Evolutionary conservation across 1,284 basidiomycete genomes (phyloP), one percentile per base, ranked within the genome.

Genomic region (Cutaneotrichosporon cyanovorans): DNA sequence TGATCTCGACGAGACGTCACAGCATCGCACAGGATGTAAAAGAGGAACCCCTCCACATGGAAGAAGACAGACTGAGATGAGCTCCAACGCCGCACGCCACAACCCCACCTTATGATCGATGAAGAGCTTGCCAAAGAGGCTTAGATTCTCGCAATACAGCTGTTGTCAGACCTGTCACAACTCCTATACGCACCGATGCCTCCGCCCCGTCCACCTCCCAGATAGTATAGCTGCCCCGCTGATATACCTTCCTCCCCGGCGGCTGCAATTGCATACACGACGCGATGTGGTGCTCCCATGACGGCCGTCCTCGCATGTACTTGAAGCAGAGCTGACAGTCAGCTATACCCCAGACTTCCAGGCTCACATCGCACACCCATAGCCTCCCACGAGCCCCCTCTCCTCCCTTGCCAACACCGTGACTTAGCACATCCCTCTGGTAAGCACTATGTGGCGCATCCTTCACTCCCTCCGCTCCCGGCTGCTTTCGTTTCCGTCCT

Each of bases 61-160:
- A 93, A 98, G 74, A 90, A 97, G 28, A 97, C 76, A 2, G 92
- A 95, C 76, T 72, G 45, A 20, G 32, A 32, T 47, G 12, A 48
- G 57, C 35, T 20, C 22, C n/a, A n/a, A 30, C 9, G 3, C 6
- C 23, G 5, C 14, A 2, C 35, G 20, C 14, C 12, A 23, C 9
- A 20, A 34, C 48, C 66, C 16, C 35, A 70, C 69, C 48, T 98
- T 98, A 63, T 93, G 86, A 63, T 97, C 93, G 63, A 98, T 96
- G 71, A 98, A 98, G n/a, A 97, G 77, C 69, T 98, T 98, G 35
- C 92, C 93, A 62, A 97, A 97, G 3, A 98, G 76, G 25, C 89
- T 87, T 22, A 98, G 74, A 62, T 93, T 93, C 69, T 97, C 93
- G 66, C 89, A 95, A 64, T 93, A 98, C 10, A 96, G 77, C 88